Evolutionary conservation across 75 land plant species (phyloP), one percentile per base, ranked within the genome.

Genomic region (Azolla pinnata): DNA sequence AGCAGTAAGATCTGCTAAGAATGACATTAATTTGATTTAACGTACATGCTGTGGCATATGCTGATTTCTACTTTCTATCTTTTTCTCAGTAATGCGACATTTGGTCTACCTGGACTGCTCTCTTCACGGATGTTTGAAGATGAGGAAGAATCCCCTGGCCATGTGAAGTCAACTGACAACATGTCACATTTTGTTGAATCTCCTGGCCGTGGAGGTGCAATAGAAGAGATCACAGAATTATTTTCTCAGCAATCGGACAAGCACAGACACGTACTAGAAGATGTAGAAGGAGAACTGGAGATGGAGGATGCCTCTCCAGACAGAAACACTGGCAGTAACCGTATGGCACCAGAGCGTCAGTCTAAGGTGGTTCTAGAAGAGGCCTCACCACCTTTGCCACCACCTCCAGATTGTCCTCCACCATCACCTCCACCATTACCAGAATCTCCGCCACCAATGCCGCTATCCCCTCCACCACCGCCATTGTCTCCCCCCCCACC

Each of bases 281-380:
- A 87, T 54, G 89, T 92, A 5, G 95, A 88, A 65, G 93, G 88
- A 21, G 97, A 92, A 68, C 82, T 92, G 48, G 97, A 92, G 69
- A 88, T 92, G 97, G 97, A 92, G 71, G 97, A 92, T 79, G 89
- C 79, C 19, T 91, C 86, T 44, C 83, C 80, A 28, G 67, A 72
- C 29, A 83, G 82, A 38, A 75, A 70, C 23, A 86, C 74, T 49
- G 59, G 42, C 26, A 61, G 48, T 40, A 64, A 44, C 27, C 38
- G 46, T 68, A 25, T 33, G 55, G 59, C 61, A 29, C 23, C 19
- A 1, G 70, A 66, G 27, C n/a, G 50, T 31, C 58, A 33, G 19
- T 44, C 49, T 10, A 56, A 56, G 10, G 31, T 47, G 8, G 31
- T 56, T 18, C 59, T 54, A n/a, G n/a, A n/a, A n/a, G n/a, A n/a